A percentile compares a stretch with the other conserved stretches of the same genome.
Evolutionary conservation across 2,329 filamentous ascomycete species (phyloP).

Genomic region (Sclerotinia nivalis): DNA sequence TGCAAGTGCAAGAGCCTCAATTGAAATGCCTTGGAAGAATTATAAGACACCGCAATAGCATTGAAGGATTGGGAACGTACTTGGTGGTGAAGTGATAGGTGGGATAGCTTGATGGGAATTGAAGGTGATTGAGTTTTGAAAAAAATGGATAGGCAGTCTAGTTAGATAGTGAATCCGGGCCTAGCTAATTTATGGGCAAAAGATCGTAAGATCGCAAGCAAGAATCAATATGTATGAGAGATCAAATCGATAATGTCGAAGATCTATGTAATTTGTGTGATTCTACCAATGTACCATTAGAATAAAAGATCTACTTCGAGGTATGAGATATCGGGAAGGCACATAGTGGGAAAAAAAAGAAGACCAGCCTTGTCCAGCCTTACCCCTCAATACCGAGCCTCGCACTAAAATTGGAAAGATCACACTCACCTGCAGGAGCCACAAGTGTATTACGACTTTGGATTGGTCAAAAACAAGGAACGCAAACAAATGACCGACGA

Average conservation of each 20-base stretch:
- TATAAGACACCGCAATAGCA: neutral
- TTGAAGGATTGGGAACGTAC: neutral
- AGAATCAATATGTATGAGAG: neutral
- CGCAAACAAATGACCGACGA: neutral
- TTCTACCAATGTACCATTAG: neutral
- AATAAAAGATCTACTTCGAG: neutral
- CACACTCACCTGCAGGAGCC: neutral
- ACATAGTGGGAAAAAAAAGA: neutral
- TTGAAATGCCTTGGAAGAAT: neutral
- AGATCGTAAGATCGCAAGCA: conserved; percentile 8
- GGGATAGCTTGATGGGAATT: neutral
- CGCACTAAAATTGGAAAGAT: neutral
- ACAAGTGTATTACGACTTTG: neutral
- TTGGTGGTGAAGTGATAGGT: neutral
- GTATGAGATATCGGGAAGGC: neutral
- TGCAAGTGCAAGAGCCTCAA: neutral
- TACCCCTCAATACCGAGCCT: neutral
- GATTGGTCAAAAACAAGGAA: neutral
- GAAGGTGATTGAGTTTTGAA: neutral
- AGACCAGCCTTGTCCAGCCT: neutral
- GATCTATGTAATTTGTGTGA: neutral
- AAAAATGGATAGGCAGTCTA: neutral
- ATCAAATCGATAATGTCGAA: neutral
- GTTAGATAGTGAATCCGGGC: neutral
- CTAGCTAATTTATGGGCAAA: neutral